Conservation (phyloP, 2,329 filamentous ascomycete species). For the Emergomyces pasteurianus region DNA sequence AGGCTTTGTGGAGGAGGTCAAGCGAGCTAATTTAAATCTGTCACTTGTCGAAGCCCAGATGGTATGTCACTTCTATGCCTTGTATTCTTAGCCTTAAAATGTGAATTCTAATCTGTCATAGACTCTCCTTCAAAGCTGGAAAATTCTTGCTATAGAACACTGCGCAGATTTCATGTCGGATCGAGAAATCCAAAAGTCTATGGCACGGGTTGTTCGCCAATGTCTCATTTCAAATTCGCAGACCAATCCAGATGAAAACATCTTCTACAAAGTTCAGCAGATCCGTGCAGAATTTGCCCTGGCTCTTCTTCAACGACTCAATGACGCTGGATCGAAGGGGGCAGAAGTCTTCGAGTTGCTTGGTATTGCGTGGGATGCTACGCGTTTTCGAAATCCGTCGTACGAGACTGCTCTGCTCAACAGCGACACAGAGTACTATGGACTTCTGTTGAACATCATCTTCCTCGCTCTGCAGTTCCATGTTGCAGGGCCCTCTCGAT, state of each 20-base stretch:
- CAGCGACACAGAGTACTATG: constrained; percentile 59
- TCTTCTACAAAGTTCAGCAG: constrained; percentile 70
- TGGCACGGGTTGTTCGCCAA: constrained; percentile 62
- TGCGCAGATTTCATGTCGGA: constrained; percentile 49
- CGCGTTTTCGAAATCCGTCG: constrained; percentile 41
- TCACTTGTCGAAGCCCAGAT: constrained; percentile 88
- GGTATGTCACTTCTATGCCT: constrained; percentile 36
- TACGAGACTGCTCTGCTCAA: constrained; percentile 49
- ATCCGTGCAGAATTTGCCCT: constrained; percentile 70
- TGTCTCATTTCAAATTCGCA: constrained; percentile 69
- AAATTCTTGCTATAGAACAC: constrained; percentile 73
- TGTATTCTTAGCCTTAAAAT: background rate
- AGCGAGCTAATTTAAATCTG: constrained; percentile 77
- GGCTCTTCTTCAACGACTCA: constrained; percentile 67
- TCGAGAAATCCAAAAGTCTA: constrained; percentile 50
- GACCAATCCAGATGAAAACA: constrained; percentile 58
- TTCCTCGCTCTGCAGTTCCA: constrained; percentile 62
- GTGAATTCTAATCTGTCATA: constrained; percentile 25
- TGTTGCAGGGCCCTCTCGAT: constrained; percentile 22
- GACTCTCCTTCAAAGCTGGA: constrained; percentile 80
- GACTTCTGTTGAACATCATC: constrained; percentile 69
- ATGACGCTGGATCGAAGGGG: constrained; percentile 42
- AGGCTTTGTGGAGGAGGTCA: constrained; percentile 73
- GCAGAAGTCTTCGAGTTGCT: constrained; percentile 44
- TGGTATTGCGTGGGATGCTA: constrained; percentile 47